phyloP scores from a whole-genome alignment of 2,329 filamentous ascomycete genomes.

The Xylaria sp. region DNA sequence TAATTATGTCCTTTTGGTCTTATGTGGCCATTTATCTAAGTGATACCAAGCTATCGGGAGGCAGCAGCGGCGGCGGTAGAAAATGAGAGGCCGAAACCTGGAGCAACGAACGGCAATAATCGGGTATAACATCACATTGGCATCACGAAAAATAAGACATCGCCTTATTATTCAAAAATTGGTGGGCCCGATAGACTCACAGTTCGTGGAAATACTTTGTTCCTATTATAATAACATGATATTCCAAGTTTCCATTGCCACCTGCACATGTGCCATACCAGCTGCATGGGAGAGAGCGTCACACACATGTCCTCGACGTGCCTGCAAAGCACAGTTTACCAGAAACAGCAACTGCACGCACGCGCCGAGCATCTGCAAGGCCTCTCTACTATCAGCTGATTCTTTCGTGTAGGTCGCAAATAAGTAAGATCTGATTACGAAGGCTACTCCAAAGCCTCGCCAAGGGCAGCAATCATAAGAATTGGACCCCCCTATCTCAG shows the following conservation, averaged over 20 bases:
- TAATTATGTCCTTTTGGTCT: neutral
- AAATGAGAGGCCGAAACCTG: neutral
- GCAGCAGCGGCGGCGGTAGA: neutral
- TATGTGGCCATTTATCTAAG: neutral
- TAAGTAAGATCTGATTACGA: neutral
- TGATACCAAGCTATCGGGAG: neutral
- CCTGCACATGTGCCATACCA: slow-evolving; percentile 1
- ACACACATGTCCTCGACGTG: neutral
- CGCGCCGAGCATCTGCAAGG: neutral
- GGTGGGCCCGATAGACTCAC: neutral
- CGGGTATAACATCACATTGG: slow-evolving; percentile 6
- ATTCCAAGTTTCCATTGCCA: neutral
- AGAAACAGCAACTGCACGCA: neutral
- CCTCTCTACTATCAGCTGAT: slow-evolving; percentile 1
- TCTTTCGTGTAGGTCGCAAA: neutral
- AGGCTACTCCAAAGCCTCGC: neutral
- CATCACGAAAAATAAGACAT: neutral
- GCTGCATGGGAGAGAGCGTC: neutral
- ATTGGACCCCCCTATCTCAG: neutral
- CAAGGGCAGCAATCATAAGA: neutral
- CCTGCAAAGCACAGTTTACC: slow-evolving; percentile 1
- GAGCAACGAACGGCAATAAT: slow-evolving; percentile 3
- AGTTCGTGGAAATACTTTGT: slow-evolving; percentile 32
- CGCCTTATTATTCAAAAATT: neutral
- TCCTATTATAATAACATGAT: slow-evolving; percentile 17